phyloP scores from a whole-genome alignment of 257 asterid genomes.

The Ocimum tenuiflorum region DNA sequence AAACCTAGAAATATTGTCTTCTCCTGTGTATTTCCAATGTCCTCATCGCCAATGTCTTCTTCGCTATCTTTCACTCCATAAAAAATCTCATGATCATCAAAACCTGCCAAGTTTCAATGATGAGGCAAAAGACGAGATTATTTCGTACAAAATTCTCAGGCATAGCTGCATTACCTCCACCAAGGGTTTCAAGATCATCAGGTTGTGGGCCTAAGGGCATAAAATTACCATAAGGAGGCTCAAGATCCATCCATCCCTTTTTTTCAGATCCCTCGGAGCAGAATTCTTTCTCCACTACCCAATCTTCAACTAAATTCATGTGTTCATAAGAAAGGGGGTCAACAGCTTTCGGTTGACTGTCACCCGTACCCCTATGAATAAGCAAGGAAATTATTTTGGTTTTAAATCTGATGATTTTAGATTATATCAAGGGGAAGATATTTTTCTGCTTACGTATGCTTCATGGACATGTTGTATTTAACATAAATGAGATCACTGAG shows the following conservation, averaged over 20 bases:
- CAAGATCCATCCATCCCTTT: constrained; percentile 69
- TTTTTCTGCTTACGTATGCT: constrained; percentile 59
- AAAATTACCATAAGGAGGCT: constrained; percentile 61
- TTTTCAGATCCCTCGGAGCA: constrained; percentile 38
- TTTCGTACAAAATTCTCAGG: not conserved
- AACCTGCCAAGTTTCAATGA: constrained; percentile 45
- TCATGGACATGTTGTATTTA: constrained; percentile 64
- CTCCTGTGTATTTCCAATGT: constrained; percentile 10
- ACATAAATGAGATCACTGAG: constrained; percentile 68
- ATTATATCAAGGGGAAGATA: not conserved
- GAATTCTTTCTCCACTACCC: constrained; percentile 54
- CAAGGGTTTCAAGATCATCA: constrained; percentile 69
- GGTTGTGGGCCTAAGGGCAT: constrained; percentile 41
- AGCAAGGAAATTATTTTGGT: constrained; percentile 16
- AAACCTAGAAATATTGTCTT: not conserved
- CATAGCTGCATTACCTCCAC: constrained; percentile 51
- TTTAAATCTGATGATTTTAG: not conserved
- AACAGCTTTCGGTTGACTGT: constrained; percentile 34
- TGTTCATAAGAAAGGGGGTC: constrained; percentile 69
- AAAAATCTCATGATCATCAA: constrained; percentile 68
- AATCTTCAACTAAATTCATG: constrained; percentile 48
- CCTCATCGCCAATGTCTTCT: constrained; percentile 49
- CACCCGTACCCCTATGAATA: constrained; percentile 26
- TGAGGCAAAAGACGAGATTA: not conserved
- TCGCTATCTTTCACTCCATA: constrained; percentile 54